Base-by-base conservation (phyloP, 208 protist genomes). In the Leishmania turanica region DNA sequence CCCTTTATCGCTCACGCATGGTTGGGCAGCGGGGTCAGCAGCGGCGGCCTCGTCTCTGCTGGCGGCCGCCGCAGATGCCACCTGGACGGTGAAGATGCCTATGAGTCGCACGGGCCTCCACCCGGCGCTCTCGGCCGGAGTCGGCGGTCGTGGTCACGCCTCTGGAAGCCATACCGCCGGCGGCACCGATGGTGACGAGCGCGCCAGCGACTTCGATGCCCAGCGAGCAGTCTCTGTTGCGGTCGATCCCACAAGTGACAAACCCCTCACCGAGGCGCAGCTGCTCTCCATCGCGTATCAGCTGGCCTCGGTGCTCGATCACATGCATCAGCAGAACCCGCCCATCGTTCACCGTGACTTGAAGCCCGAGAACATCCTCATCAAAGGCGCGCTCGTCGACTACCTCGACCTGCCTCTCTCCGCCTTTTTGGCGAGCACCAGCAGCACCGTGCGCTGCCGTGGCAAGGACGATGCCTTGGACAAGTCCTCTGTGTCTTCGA, bases 331-430 rank as follows among this genome's bases (percentile, higher is more conserved):
- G 24, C 93, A 96, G 70, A 96, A 90, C 79, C 91, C 99, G n/a
- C 93, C 97, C 53, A 97, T 99, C 77, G 98, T 99, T 76, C 99
- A 99, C 86, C 99, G 98, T 75, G 99, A 99, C 84, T 82, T 99
- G 56, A 99, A 99, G 87, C 97, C 96, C 11, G 97, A 99, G 85
- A 99, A 99, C 87, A 93, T 97, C 21, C 89, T 97, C 1, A 92
- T 97, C 76, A 87, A 84, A 53, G 87, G 92, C 2, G 80, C 80
- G 40, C 60, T 81, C n/a, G 58, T 31, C 56, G 82, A 90, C 15
- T 80, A 87, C 24, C 60, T 85, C 37, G 77, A 81, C 19, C 3
- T 77, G 17, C 49, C 75, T 17, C 49, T 72, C 40, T 47, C 82
- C 1, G 34, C 49, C 37, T 31, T 24, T 24, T n/a, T 17, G n/a